A percentile compares a stretch with the other conserved stretches of the same genome.
phyloP scores from a whole-genome alignment of 345 rosid genomes.

The Citrus trifoliata region DNA sequence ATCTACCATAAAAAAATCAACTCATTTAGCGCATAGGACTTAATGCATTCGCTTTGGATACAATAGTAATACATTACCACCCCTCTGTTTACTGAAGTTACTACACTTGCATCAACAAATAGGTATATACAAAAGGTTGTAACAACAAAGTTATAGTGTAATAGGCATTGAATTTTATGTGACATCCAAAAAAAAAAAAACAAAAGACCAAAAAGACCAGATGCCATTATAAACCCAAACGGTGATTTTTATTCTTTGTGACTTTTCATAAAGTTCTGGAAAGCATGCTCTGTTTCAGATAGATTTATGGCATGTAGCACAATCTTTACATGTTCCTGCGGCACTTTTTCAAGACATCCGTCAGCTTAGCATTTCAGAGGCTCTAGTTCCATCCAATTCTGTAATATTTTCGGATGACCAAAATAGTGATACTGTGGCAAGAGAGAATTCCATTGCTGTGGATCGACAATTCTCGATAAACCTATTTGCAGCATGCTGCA shows the following conservation, averaged over 20 bases:
- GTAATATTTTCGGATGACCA: slow-evolving; percentile 20
- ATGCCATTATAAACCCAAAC: background rate
- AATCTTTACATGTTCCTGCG: slow-evolving; percentile 64
- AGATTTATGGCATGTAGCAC: slow-evolving; percentile 74
- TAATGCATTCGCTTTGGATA: background rate
- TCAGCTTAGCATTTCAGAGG: slow-evolving; percentile 31
- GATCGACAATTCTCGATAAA: slow-evolving; percentile 56
- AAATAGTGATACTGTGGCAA: slow-evolving; percentile 20
- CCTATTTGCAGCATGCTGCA: slow-evolving; percentile 67
- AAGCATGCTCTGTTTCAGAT: slow-evolving; percentile 61
- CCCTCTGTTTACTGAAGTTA: background rate
- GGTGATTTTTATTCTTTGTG: background rate
- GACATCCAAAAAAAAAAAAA: background rate
- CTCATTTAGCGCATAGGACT: background rate
- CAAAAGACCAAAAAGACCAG: background rate
- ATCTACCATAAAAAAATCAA: background rate
- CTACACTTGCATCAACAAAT: background rate
- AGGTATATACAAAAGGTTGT: background rate
- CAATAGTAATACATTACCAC: background rate
- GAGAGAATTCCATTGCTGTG: slow-evolving; percentile 23
- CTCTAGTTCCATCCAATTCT: slow-evolving; percentile 20
- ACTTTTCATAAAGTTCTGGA: slow-evolving; percentile 32
- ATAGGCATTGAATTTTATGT: background rate
- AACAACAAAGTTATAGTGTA: background rate
- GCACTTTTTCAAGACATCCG: slow-evolving; percentile 56